Conservation (phyloP, 2,329 filamentous ascomycete species). For the Periconia digitata region DNA sequence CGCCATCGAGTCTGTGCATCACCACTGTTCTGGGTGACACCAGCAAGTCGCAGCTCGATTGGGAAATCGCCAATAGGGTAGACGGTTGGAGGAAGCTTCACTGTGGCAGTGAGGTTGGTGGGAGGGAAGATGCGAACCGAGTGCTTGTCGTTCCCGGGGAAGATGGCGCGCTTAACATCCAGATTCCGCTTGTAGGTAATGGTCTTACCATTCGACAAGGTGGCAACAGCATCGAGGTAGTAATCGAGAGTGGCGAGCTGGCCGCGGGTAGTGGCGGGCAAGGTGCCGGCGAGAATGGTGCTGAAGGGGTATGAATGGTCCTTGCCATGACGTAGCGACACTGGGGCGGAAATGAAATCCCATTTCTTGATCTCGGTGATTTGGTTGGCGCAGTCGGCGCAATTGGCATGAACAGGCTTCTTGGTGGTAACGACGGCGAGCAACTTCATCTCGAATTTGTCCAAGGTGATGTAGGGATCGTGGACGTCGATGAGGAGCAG, state of each 20-base stretch:
- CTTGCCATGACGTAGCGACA: conserved; percentile 50
- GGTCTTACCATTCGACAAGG: conserved; percentile 61
- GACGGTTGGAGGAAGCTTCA: conserved; percentile 79
- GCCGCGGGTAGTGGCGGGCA: conserved; percentile 82
- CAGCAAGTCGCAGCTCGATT: conserved; percentile 78
- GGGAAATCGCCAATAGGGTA: conserved; percentile 83
- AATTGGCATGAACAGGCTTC: conserved; percentile 78
- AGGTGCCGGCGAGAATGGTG: conserved; percentile 77
- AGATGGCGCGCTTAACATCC: conserved; percentile 76
- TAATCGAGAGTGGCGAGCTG: conserved; percentile 75
- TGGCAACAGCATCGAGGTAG: conserved; percentile 58
- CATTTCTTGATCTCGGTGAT: conserved; percentile 75
- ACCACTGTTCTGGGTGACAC: conserved; percentile 72
- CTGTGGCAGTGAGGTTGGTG: conserved; percentile 86
- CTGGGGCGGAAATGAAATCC: conserved; percentile 62
- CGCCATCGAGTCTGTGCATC: conserved; percentile 79
- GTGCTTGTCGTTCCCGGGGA: conserved; percentile 78
- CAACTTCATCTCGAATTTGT: conserved; percentile 72
- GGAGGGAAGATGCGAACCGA: conserved; percentile 94
- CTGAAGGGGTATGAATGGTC: conserved; percentile 84
- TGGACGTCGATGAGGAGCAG: conserved; percentile 74
- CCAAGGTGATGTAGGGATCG: conserved; percentile 65
- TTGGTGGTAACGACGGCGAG: conserved; percentile 73
- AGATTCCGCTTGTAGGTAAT: conserved; percentile 69
- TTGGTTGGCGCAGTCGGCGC: conserved; percentile 72